These are phyloP conservation scores for Aaosphaeria pasadenensis DNA, from an alignment of 2,329 filamentous ascomycete genomes.

Conservation along the genomic window DNA sequence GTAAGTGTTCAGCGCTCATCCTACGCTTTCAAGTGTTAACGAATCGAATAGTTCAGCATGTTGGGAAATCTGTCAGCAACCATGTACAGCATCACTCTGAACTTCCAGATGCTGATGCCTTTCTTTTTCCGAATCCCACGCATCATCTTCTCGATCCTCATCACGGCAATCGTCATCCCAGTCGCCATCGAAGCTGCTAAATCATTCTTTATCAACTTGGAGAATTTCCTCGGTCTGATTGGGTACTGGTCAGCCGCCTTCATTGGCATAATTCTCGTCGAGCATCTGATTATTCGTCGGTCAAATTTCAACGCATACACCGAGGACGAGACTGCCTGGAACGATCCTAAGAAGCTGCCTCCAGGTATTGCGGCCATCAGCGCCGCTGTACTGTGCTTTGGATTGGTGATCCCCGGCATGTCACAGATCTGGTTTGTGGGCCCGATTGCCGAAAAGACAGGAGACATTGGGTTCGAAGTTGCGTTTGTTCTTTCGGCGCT, in stretches of 20 bases:
- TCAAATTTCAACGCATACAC: conserved; percentile 29
- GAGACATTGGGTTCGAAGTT: conserved; percentile 65
- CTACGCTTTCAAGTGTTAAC: background rate
- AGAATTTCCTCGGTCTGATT: conserved; percentile 36
- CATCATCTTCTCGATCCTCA: conserved; percentile 56
- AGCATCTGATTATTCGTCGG: conserved; percentile 39
- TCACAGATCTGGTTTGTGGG: conserved; percentile 60
- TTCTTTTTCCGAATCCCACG: conserved; percentile 56
- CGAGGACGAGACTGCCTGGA: conserved; percentile 40
- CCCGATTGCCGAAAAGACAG: conserved; percentile 57
- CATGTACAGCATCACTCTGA: conserved; percentile 62
- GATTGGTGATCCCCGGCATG: conserved; percentile 58
- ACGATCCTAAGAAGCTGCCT: conserved; percentile 38
- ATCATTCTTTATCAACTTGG: conserved; percentile 56
- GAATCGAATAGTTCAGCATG: conserved; percentile 32
- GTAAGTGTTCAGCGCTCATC: conserved; percentile 35
- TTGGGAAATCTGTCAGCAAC: conserved; percentile 60
- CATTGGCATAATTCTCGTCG: conserved; percentile 29
- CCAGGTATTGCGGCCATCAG: conserved; percentile 40
- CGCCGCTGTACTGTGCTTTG: conserved; percentile 39
- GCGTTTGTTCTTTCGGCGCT: conserved; percentile 52
- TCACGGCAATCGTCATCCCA: conserved; percentile 59
- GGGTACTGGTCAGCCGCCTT: conserved; percentile 36
- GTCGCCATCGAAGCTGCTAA: conserved; percentile 55
- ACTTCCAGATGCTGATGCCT: conserved; percentile 62